Evolutionary conservation across 2,329 filamentous ascomycete species (phyloP).

Genomic region (Fusarium sp.): DNA sequence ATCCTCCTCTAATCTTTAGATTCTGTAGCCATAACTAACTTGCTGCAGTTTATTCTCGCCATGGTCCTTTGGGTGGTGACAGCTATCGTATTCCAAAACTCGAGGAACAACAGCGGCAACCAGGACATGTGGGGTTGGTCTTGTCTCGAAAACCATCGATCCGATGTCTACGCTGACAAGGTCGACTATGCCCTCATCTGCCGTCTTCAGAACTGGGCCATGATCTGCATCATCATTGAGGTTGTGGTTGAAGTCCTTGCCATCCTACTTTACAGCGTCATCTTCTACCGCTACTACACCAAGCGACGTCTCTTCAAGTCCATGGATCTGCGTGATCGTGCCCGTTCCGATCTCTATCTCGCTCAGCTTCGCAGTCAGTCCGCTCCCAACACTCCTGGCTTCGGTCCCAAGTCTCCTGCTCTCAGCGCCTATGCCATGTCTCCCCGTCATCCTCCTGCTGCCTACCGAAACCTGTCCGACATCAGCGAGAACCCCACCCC

Average conservation of each 20-base stretch:
- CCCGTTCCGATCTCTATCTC: conserved; percentile 94
- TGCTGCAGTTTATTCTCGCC: conserved; percentile 79
- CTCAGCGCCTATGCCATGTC: conserved; percentile 64
- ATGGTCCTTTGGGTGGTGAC: conserved; percentile 92
- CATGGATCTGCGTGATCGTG: conserved; percentile 95
- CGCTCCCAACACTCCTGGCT: conserved; percentile 93
- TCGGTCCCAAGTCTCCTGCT: conserved; percentile 74
- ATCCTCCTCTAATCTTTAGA: neutral
- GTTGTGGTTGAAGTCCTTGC: conserved; percentile 91
- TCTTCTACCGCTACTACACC: conserved; percentile 98
- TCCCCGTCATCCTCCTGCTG: conserved; percentile 69
- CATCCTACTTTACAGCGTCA: conserved; percentile 90
- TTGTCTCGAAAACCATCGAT: conserved; percentile 88
- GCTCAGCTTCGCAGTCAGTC: conserved; percentile 86
- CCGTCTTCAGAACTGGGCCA: conserved; percentile 90
- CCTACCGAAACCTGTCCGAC: conserved; percentile 63
- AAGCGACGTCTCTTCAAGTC: conserved; percentile 96
- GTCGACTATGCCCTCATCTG: conserved; percentile 92
- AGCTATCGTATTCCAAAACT: conserved; percentile 84
- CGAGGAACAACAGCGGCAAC: conserved; percentile 73
- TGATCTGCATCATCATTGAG: conserved; percentile 98
- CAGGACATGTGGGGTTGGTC: conserved; percentile 99
- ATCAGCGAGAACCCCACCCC: conserved; percentile 59
- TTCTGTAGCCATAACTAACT: conserved; percentile 10
- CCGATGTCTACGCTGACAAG: conserved; percentile 79